Conservation (phyloP, 1,284 basidiomycete species). For the Ceratobasidium sp. region DNA sequence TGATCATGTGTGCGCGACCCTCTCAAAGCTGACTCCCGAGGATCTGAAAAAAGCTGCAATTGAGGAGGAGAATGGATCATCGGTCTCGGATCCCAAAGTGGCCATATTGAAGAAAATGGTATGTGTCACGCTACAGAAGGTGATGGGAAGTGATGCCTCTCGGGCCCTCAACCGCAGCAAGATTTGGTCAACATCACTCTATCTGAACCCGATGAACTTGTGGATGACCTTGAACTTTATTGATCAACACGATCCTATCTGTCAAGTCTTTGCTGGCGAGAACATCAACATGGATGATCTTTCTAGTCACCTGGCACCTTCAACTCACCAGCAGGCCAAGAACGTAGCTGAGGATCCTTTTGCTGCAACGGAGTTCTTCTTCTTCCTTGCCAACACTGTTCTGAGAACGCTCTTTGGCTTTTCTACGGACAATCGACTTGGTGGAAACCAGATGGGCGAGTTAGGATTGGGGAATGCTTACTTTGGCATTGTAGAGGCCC, state of each 20-base stretch:
- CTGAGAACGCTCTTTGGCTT: conserved; percentile 56
- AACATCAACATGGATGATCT: conserved; percentile 58
- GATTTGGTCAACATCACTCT: conserved; percentile 52
- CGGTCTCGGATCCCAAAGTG: conserved; percentile 18
- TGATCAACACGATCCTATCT: conserved; percentile 55
- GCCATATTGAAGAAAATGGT: conserved; percentile 37
- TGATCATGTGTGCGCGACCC: background rate
- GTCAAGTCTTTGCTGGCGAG: conserved; percentile 57
- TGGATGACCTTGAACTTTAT: conserved; percentile 54
- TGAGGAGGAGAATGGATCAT: conserved; percentile 34
- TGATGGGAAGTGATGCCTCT: conserved; percentile 49
- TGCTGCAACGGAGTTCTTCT: conserved; percentile 57
- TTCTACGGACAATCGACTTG: conserved; percentile 44
- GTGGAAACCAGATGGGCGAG: conserved; percentile 49
- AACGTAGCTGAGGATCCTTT: conserved; percentile 58
- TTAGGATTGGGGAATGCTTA: conserved; percentile 52
- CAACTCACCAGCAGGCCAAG: conserved; percentile 49
- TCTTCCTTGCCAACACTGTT: conserved; percentile 55
- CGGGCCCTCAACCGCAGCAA: conserved; percentile 48
- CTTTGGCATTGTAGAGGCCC: conserved; percentile 53
- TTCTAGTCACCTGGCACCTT: conserved; percentile 51
- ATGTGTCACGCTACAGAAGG: conserved; percentile 29
- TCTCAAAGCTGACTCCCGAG: conserved; percentile 23
- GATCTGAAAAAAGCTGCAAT: conserved; percentile 46
- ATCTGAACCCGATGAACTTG: conserved; percentile 47